Base-by-base conservation (phyloP, 305 asterid species). In the Rubia balearica region DNA sequence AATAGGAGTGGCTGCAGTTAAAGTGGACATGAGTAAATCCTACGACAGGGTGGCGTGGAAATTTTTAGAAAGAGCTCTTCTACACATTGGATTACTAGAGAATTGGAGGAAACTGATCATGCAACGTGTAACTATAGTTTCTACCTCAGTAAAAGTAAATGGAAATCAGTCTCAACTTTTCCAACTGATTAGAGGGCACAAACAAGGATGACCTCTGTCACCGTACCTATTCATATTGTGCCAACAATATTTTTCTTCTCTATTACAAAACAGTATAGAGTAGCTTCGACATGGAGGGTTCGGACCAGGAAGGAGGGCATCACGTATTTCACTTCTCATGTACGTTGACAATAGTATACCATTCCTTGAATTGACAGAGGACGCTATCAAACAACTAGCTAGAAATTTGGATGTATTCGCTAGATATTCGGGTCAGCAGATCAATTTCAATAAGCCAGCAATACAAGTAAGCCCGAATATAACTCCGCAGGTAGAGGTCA, bases 361-460 rank as follows among this genome's bases (percentile, higher is more conserved):
- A 3, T 46, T 12, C 0, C 4, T 46, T 10, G 5, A 45, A 12
- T 45, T 16, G 0, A 45, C 13, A 2, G 16, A 45, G 4, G 0
- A 10, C 0, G 12, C 3, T 0, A 9, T 45, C 0, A 10, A 2
- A 0, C 11, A 12, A 1, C 0, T 45, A 3, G 51, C 16, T 0
- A 45, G 17, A 3, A 45, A 2, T 2, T 10, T 45, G 1, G 17
- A 45, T 45, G 16, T 10, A 0, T 12, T 45, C 12, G 17, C 51
- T 10, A 45, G 51, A 9, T 45, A 45, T 11, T 45, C 24, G 12
- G 16, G 16, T 0, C 0, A 46, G 51, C 2, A 5, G 13, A 46
- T 46, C 3, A 46, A 46, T 46, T 46, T 46, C 6, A 3, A 14
- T 11, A 46, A 46, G 5, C 7, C 51, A 11, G 51, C 17, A 11